phyloP scores from a whole-genome alignment of 805 yeast genomes.

The Candida sithepensis region DNA sequence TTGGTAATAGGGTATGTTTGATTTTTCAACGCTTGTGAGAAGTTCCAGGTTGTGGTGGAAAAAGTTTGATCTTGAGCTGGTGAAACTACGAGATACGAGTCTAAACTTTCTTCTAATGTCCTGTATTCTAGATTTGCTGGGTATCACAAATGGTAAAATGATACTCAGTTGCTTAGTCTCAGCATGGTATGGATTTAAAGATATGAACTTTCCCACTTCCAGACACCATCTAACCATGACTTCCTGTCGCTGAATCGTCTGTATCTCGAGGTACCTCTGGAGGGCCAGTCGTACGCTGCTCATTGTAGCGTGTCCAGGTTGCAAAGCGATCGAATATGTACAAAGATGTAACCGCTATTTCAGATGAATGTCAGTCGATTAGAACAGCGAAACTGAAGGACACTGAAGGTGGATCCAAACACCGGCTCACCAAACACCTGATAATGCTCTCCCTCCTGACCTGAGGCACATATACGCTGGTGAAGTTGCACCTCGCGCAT shows the following conservation, averaged over 20 bases:
- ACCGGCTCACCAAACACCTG: not conserved
- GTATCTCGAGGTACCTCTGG: slow-evolving; percentile 25
- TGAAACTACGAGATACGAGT: slow-evolving; percentile 18
- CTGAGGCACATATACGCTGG: no score
- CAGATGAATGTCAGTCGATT: not conserved
- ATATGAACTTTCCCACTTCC: slow-evolving; percentile 8
- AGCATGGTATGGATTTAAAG: not conserved
- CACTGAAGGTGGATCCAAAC: not conserved
- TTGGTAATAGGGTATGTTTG: not conserved
- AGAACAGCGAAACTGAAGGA: not conserved
- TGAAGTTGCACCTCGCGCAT: no score
- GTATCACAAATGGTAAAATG: slow-evolving; percentile 10
- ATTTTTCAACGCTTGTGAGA: slow-evolving; percentile 8
- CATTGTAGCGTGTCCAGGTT: slow-evolving; percentile 11
- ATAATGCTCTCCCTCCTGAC: not conserved
- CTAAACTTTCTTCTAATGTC: slow-evolving; percentile 8
- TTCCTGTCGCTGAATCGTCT: slow-evolving; percentile 22
- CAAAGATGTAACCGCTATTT: not conserved
- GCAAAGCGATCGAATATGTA: not conserved
- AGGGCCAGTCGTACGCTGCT: slow-evolving; percentile 23
- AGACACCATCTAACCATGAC: slow-evolving; percentile 27
- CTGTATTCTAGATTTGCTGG: slow-evolving; percentile 5
- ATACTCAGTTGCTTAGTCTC: slow-evolving; percentile 8
- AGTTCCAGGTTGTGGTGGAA: slow-evolving; percentile 25
- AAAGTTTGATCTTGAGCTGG: slow-evolving; percentile 19